Evolutionary conservation across 441 rosid genomes (phyloP).

Genomic region (Aquilaria agallochum): DNA sequence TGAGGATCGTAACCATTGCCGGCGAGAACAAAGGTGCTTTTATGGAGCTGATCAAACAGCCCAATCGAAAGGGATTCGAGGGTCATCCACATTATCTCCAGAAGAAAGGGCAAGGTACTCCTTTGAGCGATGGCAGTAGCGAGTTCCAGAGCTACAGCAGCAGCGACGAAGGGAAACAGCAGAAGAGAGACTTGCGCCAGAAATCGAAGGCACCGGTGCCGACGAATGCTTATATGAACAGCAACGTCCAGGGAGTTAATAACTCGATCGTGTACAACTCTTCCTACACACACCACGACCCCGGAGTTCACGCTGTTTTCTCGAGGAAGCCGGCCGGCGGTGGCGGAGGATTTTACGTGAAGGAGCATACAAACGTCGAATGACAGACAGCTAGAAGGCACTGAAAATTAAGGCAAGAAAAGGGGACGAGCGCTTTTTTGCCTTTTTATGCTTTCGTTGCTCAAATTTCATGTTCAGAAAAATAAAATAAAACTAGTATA

Average conservation of each 20-base stretch:
- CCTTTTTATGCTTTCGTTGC: slow-evolving; percentile 1
- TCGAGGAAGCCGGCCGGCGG: slow-evolving; percentile 38
- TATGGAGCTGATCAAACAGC: slow-evolving; percentile 61
- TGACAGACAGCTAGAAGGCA: slow-evolving; percentile 15
- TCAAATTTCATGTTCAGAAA: slow-evolving; percentile 13
- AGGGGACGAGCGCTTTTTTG: slow-evolving; percentile 7
- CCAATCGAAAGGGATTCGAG: slow-evolving; percentile 22
- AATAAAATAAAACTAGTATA: slow-evolving; percentile 16
- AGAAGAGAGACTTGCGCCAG: slow-evolving; percentile 26
- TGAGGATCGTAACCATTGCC: slow-evolving; percentile 61
- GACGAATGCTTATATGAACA: slow-evolving; percentile 49
- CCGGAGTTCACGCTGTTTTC: slow-evolving; percentile 66
- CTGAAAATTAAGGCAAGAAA: neutral
- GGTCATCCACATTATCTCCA: slow-evolving; percentile 28
- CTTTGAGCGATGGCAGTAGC: slow-evolving; percentile 20
- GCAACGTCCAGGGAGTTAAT: slow-evolving; percentile 79
- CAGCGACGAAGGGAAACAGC: slow-evolving; percentile 37
- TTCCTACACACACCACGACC: slow-evolving; percentile 55
- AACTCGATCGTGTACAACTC: slow-evolving; percentile 63
- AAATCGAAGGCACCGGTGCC: slow-evolving; percentile 22
- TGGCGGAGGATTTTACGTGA: slow-evolving; percentile 28
- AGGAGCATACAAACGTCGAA: slow-evolving; percentile 38
- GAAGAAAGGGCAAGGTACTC: slow-evolving; percentile 17
- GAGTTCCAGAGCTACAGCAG: slow-evolving; percentile 36
- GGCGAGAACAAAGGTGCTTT: slow-evolving; percentile 86